Conservation (phyloP, 768 basidiomycete genomes). For the Leccinum truebloodii region DNA sequence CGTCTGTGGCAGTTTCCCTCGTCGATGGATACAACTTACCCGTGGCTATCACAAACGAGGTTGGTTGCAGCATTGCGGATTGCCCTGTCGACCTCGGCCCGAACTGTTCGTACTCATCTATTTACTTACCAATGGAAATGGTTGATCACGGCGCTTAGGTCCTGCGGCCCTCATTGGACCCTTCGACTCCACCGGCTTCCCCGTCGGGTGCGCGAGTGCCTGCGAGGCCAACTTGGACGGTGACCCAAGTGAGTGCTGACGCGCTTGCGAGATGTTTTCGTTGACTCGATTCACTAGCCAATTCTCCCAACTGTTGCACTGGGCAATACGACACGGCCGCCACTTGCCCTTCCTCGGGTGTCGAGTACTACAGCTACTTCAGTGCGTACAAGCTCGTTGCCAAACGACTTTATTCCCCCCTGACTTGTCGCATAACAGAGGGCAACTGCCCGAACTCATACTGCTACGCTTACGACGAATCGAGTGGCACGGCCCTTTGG, state of each 20-base stretch:
- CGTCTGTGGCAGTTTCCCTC: slow-evolving; percentile 48
- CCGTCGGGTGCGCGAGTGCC: slow-evolving; percentile 63
- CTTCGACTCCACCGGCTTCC: slow-evolving; percentile 49
- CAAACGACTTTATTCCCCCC: slow-evolving; percentile 1
- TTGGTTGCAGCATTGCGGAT: slow-evolving; percentile 53
- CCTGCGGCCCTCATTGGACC: slow-evolving; percentile 54
- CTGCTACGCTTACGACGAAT: slow-evolving; percentile 54
- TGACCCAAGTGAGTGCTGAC: slow-evolving; percentile 28
- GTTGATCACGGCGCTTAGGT: slow-evolving; percentile 33
- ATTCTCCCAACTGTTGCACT: slow-evolving; percentile 68
- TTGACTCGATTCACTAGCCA: slow-evolving; percentile 33
- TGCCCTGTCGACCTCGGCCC: slow-evolving; percentile 66
- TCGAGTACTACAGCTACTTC: slow-evolving; percentile 46
- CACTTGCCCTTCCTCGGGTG: slow-evolving; percentile 56
- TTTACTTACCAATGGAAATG: background rate
- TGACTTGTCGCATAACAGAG: slow-evolving; percentile 29
- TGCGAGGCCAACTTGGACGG: slow-evolving; percentile 44
- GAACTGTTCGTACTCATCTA: slow-evolving; percentile 41
- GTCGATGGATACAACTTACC: slow-evolving; percentile 71
- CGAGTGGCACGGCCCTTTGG: slow-evolving; percentile 46
- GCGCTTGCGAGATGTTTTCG: background rate
- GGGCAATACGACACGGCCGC: slow-evolving; percentile 51
- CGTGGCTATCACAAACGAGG: slow-evolving; percentile 54
- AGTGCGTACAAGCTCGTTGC: slow-evolving; percentile 32
- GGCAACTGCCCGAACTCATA: slow-evolving; percentile 47